Percentiles rank a stretch among this genome's conserved stretches.
Evolutionary conservation across 1,139 yeast species (phyloP).

Genomic region (Insectozyma bohioensis): DNA sequence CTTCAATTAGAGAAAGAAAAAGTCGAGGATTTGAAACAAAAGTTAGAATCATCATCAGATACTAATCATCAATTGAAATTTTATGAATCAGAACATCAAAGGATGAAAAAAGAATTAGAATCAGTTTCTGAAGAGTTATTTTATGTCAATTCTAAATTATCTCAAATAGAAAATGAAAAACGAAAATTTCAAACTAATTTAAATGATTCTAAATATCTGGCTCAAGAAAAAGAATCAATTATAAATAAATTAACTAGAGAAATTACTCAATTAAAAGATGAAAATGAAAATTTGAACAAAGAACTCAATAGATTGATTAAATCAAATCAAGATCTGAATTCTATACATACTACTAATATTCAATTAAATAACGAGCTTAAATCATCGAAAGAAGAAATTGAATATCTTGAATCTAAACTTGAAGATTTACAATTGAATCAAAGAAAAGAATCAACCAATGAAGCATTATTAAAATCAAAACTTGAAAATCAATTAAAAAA

Average conservation of each 20-base stretch:
- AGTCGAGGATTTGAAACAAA: conserved; percentile 1
- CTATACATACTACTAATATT: conserved; percentile 3
- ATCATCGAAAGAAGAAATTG: conserved; percentile 4
- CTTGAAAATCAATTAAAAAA: conserved; percentile 3
- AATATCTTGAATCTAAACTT: conserved; percentile 4
- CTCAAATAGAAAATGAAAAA: conserved; percentile 4
- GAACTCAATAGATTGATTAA: background rate
- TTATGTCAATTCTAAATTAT: background rate
- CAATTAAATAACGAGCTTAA: conserved; percentile 3
- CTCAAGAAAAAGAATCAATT: background rate
- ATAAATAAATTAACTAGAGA: background rate
- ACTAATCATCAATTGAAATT: conserved; percentile 6
- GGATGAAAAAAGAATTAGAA: conserved; percentile 7
- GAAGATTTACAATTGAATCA: conserved; percentile 4
- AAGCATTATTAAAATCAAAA: conserved; percentile 1
- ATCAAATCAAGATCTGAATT: background rate
- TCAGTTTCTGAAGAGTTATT: conserved; percentile 1
- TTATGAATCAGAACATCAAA: conserved; percentile 11
- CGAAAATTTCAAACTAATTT: too few species aligned
- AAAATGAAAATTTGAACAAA: background rate
- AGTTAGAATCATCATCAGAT: background rate
- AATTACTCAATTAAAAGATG: background rate
- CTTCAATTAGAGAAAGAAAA: conserved; percentile 1
- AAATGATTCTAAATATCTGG: too few species aligned
- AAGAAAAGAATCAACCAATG: background rate